These are phyloP conservation scores for Protomyces macrosporus DNA, from an alignment of 1,139 yeast genomes.

Conservation along the genomic window DNA sequence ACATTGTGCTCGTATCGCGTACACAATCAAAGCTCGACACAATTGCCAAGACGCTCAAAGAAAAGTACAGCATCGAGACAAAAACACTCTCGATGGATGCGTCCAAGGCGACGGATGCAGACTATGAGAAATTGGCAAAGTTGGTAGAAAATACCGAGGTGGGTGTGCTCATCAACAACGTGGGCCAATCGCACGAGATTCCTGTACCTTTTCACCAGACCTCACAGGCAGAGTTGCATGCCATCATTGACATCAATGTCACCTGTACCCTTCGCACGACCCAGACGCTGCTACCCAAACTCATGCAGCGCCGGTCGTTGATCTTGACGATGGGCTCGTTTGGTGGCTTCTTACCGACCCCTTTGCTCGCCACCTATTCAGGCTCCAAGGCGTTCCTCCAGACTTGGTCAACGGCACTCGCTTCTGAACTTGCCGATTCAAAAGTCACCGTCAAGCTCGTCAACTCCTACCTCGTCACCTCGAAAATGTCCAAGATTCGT, in stretches of 20 bases:
- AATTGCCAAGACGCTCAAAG: slow-evolving; percentile 57
- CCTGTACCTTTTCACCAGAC: slow-evolving; percentile 93
- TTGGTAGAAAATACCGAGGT: slow-evolving; percentile 51
- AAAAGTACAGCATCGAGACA: slow-evolving; percentile 58
- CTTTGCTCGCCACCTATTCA: slow-evolving; percentile 84
- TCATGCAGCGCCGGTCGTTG: slow-evolving; percentile 48
- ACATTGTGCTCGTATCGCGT: slow-evolving; percentile 76
- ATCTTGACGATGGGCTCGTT: slow-evolving; percentile 94
- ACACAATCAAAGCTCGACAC: slow-evolving; percentile 69
- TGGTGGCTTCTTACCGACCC: slow-evolving; percentile 90
- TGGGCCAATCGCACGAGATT: slow-evolving; percentile 88
- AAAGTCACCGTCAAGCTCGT: slow-evolving; percentile 81
- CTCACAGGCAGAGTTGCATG: slow-evolving; percentile 60
- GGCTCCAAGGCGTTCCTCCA: slow-evolving; percentile 96
- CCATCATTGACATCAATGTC: slow-evolving; percentile 80
- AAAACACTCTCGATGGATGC: slow-evolving; percentile 75
- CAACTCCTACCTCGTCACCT: slow-evolving; percentile 85
- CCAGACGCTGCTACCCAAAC: slow-evolving; percentile 63
- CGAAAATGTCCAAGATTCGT: slow-evolving; percentile 91
- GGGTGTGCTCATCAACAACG: slow-evolving; percentile 77
- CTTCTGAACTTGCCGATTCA: slow-evolving; percentile 69
- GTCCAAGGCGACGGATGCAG: slow-evolving; percentile 49
- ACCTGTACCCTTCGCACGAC: slow-evolving; percentile 80
- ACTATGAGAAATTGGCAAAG: slow-evolving; percentile 52
- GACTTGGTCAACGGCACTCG: slow-evolving; percentile 81